A percentile compares a stretch with the other conserved stretches of the same genome.
phyloP scores from a whole-genome alignment of 768 basidiomycete species.

The Tulasnella sp. region DNA sequence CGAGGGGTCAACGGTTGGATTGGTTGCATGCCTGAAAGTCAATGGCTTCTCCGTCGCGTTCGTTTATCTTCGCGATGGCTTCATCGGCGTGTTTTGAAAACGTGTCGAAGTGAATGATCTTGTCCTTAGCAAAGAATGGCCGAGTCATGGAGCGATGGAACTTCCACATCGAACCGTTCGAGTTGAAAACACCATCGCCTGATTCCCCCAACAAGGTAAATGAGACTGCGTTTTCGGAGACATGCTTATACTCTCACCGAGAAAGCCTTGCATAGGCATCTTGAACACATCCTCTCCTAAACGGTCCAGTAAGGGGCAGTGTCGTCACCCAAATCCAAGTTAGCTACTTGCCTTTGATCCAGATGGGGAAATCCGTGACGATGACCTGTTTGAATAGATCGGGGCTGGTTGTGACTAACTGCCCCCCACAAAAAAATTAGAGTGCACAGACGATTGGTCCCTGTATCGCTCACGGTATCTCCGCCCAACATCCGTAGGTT shows the following conservation, averaged over 20 bases:
- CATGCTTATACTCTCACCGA: too few relatives aligned
- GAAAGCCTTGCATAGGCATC: slow-evolving; percentile 24
- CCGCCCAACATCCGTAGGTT: too few relatives aligned
- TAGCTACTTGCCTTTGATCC: slow-evolving; percentile 37
- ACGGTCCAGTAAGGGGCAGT: background rate
- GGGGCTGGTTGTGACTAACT: slow-evolving; percentile 28
- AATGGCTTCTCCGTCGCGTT: slow-evolving; percentile 41
- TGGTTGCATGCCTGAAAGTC: slow-evolving; percentile 40
- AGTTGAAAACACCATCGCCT: slow-evolving; percentile 53
- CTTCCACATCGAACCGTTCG: slow-evolving; percentile 52
- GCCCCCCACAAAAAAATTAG: background rate
- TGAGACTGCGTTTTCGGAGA: too few relatives aligned
- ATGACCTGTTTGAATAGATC: slow-evolving; percentile 45
- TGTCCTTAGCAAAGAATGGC: slow-evolving; percentile 57
- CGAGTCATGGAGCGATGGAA: slow-evolving; percentile 61
- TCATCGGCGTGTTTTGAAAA: slow-evolving; percentile 44
- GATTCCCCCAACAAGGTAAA: too few relatives aligned
- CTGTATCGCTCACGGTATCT: too few relatives aligned
- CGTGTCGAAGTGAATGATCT: slow-evolving; percentile 51
- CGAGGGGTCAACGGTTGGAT: too few relatives aligned
- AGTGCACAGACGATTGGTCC: too few relatives aligned
- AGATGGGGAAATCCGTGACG: slow-evolving; percentile 48
- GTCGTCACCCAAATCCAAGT: too few relatives aligned
- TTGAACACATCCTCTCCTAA: background rate
- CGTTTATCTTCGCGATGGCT: slow-evolving; percentile 35